phyloP scores from a whole-genome alignment of 352 stramenopile species.

The Pythium oligandrum region DNA sequence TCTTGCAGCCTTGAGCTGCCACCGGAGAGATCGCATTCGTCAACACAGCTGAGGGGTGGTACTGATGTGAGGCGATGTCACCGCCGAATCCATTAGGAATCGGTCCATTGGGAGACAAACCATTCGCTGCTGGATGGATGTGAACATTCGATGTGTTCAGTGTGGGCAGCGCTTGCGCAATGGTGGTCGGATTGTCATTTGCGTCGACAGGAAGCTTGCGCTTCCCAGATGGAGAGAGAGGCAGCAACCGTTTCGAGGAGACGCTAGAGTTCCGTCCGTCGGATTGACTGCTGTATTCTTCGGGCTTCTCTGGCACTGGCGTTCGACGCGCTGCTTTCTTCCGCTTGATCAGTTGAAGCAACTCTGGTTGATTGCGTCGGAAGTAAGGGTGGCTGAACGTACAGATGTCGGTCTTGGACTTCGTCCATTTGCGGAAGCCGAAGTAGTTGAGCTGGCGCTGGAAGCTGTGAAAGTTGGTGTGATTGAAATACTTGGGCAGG shows the following conservation, averaged over 20 bases:
- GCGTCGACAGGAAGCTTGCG: slow-evolving; percentile 26
- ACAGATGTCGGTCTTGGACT: slow-evolving; percentile 76
- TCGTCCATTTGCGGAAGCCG: slow-evolving; percentile 68
- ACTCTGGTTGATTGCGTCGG: slow-evolving; percentile 59
- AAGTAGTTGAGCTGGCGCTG: slow-evolving; percentile 90
- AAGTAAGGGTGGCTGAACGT: slow-evolving; percentile 85
- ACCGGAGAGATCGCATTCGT: slow-evolving; percentile 73
- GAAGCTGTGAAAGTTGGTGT: slow-evolving; percentile 87
- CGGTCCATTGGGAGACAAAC: too few species aligned
- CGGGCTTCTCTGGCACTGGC: slow-evolving; percentile 11
- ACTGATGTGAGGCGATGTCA: neutral
- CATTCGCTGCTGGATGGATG: too few species aligned
- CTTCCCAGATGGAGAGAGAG: slow-evolving; percentile 39
- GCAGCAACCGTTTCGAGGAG: slow-evolving; percentile 25
- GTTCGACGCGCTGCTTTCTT: slow-evolving; percentile 68
- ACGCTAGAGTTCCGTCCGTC: slow-evolving; percentile 4
- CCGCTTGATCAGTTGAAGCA: slow-evolving; percentile 75
- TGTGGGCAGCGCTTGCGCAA: too few species aligned
- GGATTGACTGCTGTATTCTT: slow-evolving; percentile 8
- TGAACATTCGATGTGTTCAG: too few species aligned
- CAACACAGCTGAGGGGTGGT: slow-evolving; percentile 6
- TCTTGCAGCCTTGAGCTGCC: slow-evolving; percentile 46
- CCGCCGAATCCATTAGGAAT: too few species aligned
- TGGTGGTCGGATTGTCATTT: neutral
- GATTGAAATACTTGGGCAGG: slow-evolving; percentile 87